Percentiles rank a stretch among this genome's conserved stretches.
These are phyloP conservation scores for Gardenia jasminoides DNA, from an alignment of 257 asterid genomes.

Conservation along the genomic window DNA sequence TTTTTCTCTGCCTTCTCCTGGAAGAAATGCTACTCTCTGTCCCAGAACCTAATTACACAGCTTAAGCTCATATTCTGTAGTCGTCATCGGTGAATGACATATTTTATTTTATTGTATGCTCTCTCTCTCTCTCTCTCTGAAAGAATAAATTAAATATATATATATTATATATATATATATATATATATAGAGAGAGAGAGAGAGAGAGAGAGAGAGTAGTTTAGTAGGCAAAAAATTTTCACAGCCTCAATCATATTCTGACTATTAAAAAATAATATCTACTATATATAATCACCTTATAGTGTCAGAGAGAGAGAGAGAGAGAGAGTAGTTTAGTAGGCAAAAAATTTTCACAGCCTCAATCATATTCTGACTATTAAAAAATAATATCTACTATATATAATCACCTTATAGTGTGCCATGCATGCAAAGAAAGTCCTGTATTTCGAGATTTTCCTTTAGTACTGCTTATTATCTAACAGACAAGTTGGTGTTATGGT, in stretches of 20 bases:
- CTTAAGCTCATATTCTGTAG: background rate
- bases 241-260: background rate
- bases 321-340: background rate
- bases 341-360: background rate
- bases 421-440: background rate
- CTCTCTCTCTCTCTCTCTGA: background rate
- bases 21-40: background rate
- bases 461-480: background rate
- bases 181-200: too few relatives aligned
- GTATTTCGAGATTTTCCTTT: background rate
- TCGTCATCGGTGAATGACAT: background rate
- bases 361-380: background rate
- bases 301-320: too few relatives aligned
- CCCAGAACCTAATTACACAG: background rate
- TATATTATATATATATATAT: too few relatives aligned
- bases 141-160: background rate
- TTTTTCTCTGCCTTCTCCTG: background rate
- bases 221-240: background rate
- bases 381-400: background rate
- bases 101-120: too few relatives aligned
- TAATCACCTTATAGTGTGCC: background rate
- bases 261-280: background rate
- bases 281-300: too few relatives aligned
- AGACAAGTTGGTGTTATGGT: background rate
- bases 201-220: too few relatives aligned